Conservation (phyloP, 2,329 filamentous ascomycete species). For the Passalora sequoiae region DNA sequence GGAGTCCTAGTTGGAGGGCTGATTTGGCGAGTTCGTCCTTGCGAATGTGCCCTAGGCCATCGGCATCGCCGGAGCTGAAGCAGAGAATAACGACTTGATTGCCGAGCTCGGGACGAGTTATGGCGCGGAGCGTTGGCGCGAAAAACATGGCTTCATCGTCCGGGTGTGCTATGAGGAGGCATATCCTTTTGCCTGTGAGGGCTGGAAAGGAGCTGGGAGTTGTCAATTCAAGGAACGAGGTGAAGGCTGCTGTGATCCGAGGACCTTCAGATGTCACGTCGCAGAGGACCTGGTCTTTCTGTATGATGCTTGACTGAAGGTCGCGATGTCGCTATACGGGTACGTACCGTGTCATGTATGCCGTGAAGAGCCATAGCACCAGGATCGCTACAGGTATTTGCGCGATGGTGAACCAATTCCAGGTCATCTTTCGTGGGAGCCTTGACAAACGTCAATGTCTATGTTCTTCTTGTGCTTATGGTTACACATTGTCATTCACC, state of each 20-base stretch:
- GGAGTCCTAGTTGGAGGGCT: slow-evolving; percentile 69
- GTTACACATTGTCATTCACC: background rate
- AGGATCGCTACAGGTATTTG: slow-evolving; percentile 40
- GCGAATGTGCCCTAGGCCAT: slow-evolving; percentile 76
- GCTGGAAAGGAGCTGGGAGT: slow-evolving; percentile 51
- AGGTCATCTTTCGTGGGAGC: slow-evolving; percentile 35
- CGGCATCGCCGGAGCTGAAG: slow-evolving; percentile 83
- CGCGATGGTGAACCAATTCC: slow-evolving; percentile 37
- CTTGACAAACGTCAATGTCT: background rate
- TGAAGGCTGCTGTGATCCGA: too few species aligned
- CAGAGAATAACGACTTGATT: slow-evolving; percentile 95
- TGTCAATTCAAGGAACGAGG: background rate
- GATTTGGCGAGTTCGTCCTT: slow-evolving; percentile 80
- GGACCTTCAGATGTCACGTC: too few species aligned
- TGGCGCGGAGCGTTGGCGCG: slow-evolving; percentile 76
- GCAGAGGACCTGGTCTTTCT: too few species aligned
- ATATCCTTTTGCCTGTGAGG: slow-evolving; percentile 77
- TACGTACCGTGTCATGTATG: slow-evolving; percentile 34
- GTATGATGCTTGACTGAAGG: too few species aligned
- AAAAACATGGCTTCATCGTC: slow-evolving; percentile 99
- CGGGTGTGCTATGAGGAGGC: slow-evolving; percentile 89
- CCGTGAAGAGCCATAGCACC: slow-evolving; percentile 45
- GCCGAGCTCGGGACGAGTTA: slow-evolving; percentile 70
- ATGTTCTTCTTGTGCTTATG: background rate
- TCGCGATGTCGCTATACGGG: too few species aligned